These are phyloP conservation scores for Cordyceps militaris DNA, from an alignment of 2,329 filamentous ascomycete genomes.

Conservation along the genomic window DNA sequence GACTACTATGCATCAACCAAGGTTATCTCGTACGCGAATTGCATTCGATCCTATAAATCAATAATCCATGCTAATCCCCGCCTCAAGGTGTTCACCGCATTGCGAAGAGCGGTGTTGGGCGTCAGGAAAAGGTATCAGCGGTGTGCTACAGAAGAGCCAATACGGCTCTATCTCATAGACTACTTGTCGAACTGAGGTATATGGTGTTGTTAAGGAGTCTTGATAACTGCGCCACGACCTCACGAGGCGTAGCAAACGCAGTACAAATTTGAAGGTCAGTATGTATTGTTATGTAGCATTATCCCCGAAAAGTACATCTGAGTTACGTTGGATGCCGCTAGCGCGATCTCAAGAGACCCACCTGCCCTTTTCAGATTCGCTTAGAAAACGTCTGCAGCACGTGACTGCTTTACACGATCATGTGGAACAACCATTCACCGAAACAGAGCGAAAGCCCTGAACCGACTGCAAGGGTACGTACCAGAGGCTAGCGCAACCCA, in stretches of 20 bases:
- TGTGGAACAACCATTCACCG: conserved; percentile 1
- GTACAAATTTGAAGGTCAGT: too few relatives aligned
- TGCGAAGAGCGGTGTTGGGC: background rate
- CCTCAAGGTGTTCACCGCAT: background rate
- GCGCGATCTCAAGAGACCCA: background rate
- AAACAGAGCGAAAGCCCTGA: conserved; percentile 19
- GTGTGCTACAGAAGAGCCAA: background rate
- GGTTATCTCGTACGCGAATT: background rate
- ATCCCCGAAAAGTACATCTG: background rate
- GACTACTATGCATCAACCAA: background rate
- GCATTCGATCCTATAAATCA: background rate
- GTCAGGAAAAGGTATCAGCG: background rate
- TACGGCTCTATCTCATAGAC: background rate
- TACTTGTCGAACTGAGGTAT: too few relatives aligned
- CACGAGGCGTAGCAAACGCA: too few relatives aligned
- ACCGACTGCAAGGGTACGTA: conserved; percentile 25
- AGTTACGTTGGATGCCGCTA: background rate
- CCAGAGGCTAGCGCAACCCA: conserved; percentile 30
- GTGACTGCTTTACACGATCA: background rate
- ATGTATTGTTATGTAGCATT: too few relatives aligned
- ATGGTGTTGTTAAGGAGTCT: background rate
- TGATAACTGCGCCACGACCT: background rate
- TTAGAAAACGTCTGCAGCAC: background rate
- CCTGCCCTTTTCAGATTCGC: conserved; percentile 1
- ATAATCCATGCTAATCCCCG: background rate